These are phyloP conservation scores for Xylaria arbuscula DNA, from an alignment of 2,329 filamentous ascomycete genomes.

Conservation along the genomic window DNA sequence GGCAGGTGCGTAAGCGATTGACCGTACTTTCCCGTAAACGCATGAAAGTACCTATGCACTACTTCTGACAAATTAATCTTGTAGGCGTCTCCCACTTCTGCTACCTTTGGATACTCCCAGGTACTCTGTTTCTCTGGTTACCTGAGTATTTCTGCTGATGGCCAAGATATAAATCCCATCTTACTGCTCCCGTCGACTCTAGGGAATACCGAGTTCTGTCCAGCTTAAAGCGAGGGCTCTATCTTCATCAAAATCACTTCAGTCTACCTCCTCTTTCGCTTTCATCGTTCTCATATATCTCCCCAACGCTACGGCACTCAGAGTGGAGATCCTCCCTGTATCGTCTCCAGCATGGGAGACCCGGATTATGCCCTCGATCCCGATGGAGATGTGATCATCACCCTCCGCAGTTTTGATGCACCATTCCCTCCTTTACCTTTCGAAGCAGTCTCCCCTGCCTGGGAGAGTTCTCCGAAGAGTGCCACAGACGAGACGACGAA, in stretches of 20 bases:
- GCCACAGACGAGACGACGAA: background rate
- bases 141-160: too few species aligned
- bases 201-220: background rate
- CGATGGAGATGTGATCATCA: constrained; percentile 18
- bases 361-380: constrained; percentile 12
- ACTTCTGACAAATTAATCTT: too few species aligned
- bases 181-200: background rate
- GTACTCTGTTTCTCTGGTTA: too few species aligned
- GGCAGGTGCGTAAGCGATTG: too few species aligned
- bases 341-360: background rate
- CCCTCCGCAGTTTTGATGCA: constrained; percentile 9
- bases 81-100: too few species aligned
- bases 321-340: too few species aligned
- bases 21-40: too few species aligned
- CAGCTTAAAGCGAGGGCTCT: background rate
- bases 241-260: background rate
- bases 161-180: background rate
- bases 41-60: too few species aligned
- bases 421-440: background rate
- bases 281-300: background rate
- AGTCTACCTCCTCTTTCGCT: background rate
- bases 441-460: background rate
- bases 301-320: background rate
- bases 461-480: background rate
- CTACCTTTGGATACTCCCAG: too few species aligned